Conservation (phyloP, 83 land plant genomes). For the Picea abies region DNA sequence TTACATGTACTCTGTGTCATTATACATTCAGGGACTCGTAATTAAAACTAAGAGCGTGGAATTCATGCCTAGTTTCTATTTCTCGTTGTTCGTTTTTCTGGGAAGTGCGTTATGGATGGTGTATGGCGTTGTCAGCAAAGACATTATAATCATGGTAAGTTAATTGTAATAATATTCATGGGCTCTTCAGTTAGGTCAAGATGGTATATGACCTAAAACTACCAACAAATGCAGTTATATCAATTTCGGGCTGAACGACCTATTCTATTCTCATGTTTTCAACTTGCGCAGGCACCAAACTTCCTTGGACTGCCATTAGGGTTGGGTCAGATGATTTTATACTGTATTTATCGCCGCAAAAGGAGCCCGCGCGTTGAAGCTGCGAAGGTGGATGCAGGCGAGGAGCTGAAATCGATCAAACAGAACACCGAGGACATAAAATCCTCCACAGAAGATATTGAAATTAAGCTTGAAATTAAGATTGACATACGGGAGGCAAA, state of each 20-base stretch:
- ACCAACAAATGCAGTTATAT: no score
- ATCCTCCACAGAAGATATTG: neutral
- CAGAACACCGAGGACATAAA: neutral
- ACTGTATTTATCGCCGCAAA: conserved; percentile 35
- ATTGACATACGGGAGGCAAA: no score
- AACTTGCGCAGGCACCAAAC: conserved; percentile 30
- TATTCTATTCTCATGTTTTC: no score
- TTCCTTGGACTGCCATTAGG: conserved; percentile 34
- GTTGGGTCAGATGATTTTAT: conserved; percentile 32
- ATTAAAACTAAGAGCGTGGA: neutral
- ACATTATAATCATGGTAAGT: neutral
- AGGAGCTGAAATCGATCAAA: neutral
- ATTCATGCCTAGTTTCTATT: neutral
- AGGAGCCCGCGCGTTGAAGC: conserved; percentile 3
- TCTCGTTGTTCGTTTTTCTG: neutral
- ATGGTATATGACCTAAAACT: no score
- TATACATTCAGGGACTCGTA: neutral
- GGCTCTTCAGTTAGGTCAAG: neutral
- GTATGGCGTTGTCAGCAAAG: neutral
- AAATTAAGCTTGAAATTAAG: neutral
- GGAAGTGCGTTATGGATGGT: neutral
- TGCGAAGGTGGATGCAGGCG: neutral
- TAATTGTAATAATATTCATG: neutral
- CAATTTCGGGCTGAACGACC: no score
- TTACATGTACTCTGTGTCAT: no score